phyloP scores from a whole-genome alignment of 176 grass and related monocot species.

The Carex cristatella region DNA sequence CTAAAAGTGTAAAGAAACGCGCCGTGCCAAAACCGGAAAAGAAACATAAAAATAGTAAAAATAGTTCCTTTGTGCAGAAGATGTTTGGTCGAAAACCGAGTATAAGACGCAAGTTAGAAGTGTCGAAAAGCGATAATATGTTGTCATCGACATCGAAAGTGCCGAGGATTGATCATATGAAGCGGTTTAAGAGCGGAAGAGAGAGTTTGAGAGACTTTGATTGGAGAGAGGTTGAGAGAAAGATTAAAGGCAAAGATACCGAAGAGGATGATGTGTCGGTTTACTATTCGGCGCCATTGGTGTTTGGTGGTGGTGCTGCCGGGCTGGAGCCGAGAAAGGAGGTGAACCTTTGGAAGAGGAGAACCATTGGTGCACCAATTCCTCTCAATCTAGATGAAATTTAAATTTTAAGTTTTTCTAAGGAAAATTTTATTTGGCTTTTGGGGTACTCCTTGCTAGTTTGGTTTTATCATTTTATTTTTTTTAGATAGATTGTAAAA shows the following conservation, averaged over 20 bases:
- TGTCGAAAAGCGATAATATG: not conserved
- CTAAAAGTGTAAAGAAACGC: constrained; percentile 32
- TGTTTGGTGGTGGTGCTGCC: constrained; percentile 46
- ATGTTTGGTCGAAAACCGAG: constrained; percentile 40
- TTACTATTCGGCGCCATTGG: constrained; percentile 70
- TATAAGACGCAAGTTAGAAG: not conserved
- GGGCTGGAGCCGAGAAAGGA: constrained; percentile 72
- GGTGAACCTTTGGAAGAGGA: constrained; percentile 87
- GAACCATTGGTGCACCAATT: constrained; percentile 41
- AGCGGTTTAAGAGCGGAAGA: constrained; percentile 73
- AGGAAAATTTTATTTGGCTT: not conserved
- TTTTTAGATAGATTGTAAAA: not conserved
- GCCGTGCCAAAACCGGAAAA: constrained; percentile 13
- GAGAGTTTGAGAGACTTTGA: constrained; percentile 60
- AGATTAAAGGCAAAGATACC: not conserved
- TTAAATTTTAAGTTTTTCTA: not conserved
- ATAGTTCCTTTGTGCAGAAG: constrained; percentile 31
- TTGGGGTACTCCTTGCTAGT: not conserved
- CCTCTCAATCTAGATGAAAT: constrained; percentile 32
- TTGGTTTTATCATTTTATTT: not conserved
- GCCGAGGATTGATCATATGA: constrained; percentile 58
- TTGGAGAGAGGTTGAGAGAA: constrained; percentile 41
- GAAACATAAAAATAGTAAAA: not conserved
- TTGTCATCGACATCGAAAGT: not conserved
- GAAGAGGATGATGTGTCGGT: constrained; percentile 36